A percentile compares a stretch with the other conserved stretches of the same genome.
Conservation (phyloP, 371 early-diverging fungal genomes). For the Apophysomyces elegans region DNA sequence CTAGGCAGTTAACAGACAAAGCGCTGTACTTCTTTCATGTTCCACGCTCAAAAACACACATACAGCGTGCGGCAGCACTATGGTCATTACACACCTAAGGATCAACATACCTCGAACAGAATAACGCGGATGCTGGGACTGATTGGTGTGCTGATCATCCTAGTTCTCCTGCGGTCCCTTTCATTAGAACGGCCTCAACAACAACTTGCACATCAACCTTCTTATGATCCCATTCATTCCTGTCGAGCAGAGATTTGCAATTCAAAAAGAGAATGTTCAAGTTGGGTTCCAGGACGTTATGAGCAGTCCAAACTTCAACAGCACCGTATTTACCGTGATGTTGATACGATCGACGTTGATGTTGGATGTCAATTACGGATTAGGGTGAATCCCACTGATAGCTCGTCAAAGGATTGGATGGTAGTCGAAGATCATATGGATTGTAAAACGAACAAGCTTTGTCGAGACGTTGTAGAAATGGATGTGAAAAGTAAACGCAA, state of each 20-base stretch:
- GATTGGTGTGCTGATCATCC: not conserved
- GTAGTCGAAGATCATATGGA: constrained; percentile 23
- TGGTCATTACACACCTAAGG: not conserved
- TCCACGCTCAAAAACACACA: not conserved
- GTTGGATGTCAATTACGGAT: constrained; percentile 39
- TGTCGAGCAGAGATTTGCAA: constrained; percentile 33
- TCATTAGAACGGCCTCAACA: constrained; percentile 11
- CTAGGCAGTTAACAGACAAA: no score
- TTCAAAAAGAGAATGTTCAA: constrained; percentile 29
- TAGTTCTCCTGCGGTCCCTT: not conserved
- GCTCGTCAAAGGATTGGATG: constrained; percentile 25
- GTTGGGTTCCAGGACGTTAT: constrained; percentile 25
- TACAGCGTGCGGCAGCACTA: not conserved
- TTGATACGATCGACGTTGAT: constrained; percentile 34
- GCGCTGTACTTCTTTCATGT: not conserved
- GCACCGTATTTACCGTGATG: constrained; percentile 38
- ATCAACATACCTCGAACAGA: not conserved
- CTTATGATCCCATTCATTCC: constrained; percentile 15
- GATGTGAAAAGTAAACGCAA: constrained; percentile 32
- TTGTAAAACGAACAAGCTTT: constrained; percentile 23
- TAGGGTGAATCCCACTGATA: constrained; percentile 20
- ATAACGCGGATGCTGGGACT: not conserved
- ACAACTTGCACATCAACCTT: constrained; percentile 21
- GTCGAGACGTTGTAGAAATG: constrained; percentile 38
- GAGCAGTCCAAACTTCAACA: not conserved